Percentiles rank a stretch among this genome's conserved stretches.
Conservation (phyloP, 2,329 filamentous ascomycete genomes). For the Microcyclospora pomicola region DNA sequence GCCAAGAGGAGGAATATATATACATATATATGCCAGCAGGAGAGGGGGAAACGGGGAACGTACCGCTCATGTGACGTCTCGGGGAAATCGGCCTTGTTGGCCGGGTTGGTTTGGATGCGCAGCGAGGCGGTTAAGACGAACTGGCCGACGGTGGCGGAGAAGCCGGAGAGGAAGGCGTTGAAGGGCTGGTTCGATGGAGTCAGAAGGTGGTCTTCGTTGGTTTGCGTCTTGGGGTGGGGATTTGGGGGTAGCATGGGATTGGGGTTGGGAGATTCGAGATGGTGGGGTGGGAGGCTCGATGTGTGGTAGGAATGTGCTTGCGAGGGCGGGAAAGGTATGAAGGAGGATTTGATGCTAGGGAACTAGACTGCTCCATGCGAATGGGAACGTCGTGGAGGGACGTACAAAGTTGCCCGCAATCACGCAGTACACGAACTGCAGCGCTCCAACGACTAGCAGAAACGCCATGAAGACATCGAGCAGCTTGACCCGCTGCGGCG, state of each 20-base stretch:
- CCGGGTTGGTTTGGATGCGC: conserved; percentile 79
- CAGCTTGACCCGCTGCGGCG: conserved; percentile 81
- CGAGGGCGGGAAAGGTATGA: too few species aligned
- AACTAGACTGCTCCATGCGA: too few species aligned
- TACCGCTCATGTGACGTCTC: conserved; percentile 70
- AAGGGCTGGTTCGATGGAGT: conserved; percentile 53
- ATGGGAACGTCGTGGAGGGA: conserved; percentile 12
- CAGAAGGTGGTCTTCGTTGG: too few species aligned
- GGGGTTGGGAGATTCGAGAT: too few species aligned
- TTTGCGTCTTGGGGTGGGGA: too few species aligned
- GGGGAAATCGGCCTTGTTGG: conserved; percentile 66
- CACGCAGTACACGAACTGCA: conserved; percentile 90
- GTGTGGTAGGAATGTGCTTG: too few species aligned
- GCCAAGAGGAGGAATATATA: neutral
- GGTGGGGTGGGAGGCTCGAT: too few species aligned
- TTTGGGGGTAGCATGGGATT: too few species aligned
- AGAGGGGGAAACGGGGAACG: conserved; percentile 8
- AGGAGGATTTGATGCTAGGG: too few species aligned
- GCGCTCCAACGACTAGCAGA: conserved; percentile 65
- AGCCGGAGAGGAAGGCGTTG: conserved; percentile 95
- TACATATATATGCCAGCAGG: too few species aligned
- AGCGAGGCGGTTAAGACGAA: conserved; percentile 88
- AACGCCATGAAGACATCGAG: conserved; percentile 86
- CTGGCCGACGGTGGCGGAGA: conserved; percentile 86
- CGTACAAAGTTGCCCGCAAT: conserved; percentile 87